Conservation (phyloP, 1,139 yeast species). For the Martiniozyma asiatica region DNA sequence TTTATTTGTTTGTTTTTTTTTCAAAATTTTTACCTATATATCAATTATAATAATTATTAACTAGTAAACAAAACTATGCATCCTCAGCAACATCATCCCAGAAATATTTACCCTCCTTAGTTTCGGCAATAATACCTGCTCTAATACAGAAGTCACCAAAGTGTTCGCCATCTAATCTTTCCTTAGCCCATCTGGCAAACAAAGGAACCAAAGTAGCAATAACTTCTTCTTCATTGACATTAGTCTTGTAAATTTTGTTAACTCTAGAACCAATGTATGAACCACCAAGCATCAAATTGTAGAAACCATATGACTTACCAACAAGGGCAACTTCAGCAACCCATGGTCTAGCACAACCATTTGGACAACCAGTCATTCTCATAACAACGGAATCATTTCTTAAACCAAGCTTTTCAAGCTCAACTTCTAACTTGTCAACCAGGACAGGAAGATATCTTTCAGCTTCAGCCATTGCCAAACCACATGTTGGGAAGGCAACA, state of each 20-base stretch:
- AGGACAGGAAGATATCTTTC: slow-evolving; percentile 88
- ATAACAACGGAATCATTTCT: slow-evolving; percentile 90
- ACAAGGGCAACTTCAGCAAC: slow-evolving; percentile 91
- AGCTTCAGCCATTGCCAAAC: slow-evolving; percentile 97
- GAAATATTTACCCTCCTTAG: slow-evolving; percentile 85
- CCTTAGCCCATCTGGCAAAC: slow-evolving; percentile 90
- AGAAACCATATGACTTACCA: slow-evolving; percentile 90
- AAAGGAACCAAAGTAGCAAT: slow-evolving; percentile 65
- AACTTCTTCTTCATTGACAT: slow-evolving; percentile 85
- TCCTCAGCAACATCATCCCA: slow-evolving; percentile 86
- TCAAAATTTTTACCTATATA: too few species aligned
- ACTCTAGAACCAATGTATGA: slow-evolving; percentile 91
- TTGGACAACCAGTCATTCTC: slow-evolving; percentile 99
- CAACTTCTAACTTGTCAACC: slow-evolving; percentile 67
- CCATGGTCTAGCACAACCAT: slow-evolving; percentile 99
- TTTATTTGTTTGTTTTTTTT: too few species aligned
- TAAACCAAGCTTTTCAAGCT: slow-evolving; percentile 83
- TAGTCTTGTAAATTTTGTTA: slow-evolving; percentile 80
- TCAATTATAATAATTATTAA: too few species aligned
- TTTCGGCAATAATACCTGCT: slow-evolving; percentile 75
- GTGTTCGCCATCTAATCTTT: slow-evolving; percentile 83
- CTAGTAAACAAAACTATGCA: slow-evolving; percentile 2
- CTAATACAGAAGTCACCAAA: slow-evolving; percentile 92
- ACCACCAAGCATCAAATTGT: slow-evolving; percentile 92
- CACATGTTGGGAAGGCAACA: slow-evolving; percentile 98